These are phyloP conservation scores for Aspergillus pseudoviridinutans DNA, from an alignment of 2,329 filamentous ascomycete species.

Conservation along the genomic window DNA sequence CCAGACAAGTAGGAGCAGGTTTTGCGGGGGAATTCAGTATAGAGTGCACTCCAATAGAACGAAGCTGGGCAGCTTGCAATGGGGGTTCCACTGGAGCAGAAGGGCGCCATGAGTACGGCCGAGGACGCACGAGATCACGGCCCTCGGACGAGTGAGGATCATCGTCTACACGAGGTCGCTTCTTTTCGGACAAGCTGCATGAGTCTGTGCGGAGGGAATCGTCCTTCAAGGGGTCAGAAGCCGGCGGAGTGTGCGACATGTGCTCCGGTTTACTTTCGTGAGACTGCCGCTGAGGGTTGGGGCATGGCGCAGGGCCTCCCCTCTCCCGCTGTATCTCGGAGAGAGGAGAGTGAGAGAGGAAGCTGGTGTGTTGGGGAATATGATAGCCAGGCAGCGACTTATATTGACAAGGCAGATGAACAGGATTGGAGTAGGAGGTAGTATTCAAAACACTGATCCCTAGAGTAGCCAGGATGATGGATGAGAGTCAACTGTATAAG, in stretches of 20 bases:
- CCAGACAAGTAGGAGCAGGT: slow-evolving; percentile 13
- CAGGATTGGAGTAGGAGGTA: slow-evolving; percentile 29
- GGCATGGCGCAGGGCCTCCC: slow-evolving; percentile 39
- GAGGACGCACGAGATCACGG: slow-evolving; percentile 25
- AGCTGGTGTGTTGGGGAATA: slow-evolving; percentile 21
- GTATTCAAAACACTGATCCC: slow-evolving; percentile 33
- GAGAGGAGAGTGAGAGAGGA: slow-evolving; percentile 37
- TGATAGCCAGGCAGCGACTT: slow-evolving; percentile 26
- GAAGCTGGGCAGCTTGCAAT: slow-evolving; percentile 26
- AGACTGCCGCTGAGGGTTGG: slow-evolving; percentile 23
- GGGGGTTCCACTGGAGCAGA: slow-evolving; percentile 35
- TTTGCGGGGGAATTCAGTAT: slow-evolving; percentile 38
- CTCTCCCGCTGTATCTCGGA: slow-evolving; percentile 34
- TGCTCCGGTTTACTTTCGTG: slow-evolving; percentile 30
- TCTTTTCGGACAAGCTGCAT: slow-evolving; percentile 19
- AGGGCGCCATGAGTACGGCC: slow-evolving; percentile 34
- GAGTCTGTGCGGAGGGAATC: slow-evolving; percentile 21
- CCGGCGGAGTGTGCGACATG: slow-evolving; percentile 37
- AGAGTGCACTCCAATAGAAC: slow-evolving; percentile 39
- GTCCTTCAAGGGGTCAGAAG: slow-evolving; percentile 26
- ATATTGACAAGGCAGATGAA: slow-evolving; percentile 30
- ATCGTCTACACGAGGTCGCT: slow-evolving; percentile 18
- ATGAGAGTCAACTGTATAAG: slow-evolving; percentile 1
- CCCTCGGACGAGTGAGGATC: slow-evolving; percentile 14
- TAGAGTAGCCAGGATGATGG: slow-evolving; percentile 40